Evolutionary conservation across 2,329 filamentous ascomycete species (phyloP).

Genomic region (Colletotrichum cereale): DNA sequence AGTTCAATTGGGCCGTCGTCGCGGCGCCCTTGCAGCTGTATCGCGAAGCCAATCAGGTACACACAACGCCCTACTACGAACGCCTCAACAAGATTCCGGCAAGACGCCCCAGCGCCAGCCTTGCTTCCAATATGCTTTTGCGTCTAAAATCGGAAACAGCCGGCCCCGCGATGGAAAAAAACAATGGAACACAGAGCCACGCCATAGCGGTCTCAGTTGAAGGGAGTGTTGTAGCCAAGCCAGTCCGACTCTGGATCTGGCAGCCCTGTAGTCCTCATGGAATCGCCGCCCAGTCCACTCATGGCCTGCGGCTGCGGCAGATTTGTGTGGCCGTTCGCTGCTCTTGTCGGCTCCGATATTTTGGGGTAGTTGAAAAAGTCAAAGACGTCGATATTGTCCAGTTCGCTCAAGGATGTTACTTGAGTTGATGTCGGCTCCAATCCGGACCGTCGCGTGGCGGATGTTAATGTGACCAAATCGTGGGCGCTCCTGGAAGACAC

Average conservation of each 20-base stretch:
- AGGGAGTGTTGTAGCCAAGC: slow-evolving; percentile 43
- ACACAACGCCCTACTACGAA: slow-evolving; percentile 32
- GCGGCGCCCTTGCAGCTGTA: slow-evolving; percentile 20
- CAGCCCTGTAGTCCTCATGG: slow-evolving; percentile 43
- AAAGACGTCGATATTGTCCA: slow-evolving; percentile 59
- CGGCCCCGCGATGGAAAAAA: not conserved
- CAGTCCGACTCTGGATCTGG: slow-evolving; percentile 51
- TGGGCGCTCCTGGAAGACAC: slow-evolving; percentile 51
- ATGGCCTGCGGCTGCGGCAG: slow-evolving; percentile 43
- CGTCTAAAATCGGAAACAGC: not conserved
- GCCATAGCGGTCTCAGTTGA: slow-evolving; percentile 23
- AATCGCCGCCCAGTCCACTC: slow-evolving; percentile 42
- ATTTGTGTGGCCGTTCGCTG: slow-evolving; percentile 44
- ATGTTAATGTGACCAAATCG: slow-evolving; percentile 54
- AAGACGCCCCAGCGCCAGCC: slow-evolving; percentile 24
- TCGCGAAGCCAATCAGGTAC: slow-evolving; percentile 32
- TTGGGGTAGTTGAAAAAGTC: slow-evolving; percentile 61
- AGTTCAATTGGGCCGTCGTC: slow-evolving; percentile 32
- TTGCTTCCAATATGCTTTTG: not conserved
- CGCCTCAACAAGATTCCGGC: slow-evolving; percentile 25
- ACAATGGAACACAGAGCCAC: not conserved
- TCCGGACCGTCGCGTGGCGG: slow-evolving; percentile 51
- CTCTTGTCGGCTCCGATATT: slow-evolving; percentile 42
- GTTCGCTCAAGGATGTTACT: slow-evolving; percentile 53
- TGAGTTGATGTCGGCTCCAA: slow-evolving; percentile 55